Conservation (phyloP, 805 yeast genomes). For the Yarrowia alimentaria region DNA sequence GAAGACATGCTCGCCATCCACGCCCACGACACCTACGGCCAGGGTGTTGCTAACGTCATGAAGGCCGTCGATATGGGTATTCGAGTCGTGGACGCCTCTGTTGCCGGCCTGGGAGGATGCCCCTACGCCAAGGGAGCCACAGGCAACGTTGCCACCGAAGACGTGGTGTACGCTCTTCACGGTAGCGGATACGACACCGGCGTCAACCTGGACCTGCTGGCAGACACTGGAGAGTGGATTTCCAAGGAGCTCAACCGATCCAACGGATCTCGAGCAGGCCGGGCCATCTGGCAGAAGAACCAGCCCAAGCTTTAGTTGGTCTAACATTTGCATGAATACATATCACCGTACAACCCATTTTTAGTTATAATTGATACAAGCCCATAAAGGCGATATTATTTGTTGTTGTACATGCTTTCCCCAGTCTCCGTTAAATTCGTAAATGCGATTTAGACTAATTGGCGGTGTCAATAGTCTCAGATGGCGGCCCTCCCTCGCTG, state of each 20-base stretch:
- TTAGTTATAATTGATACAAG: too few species aligned
- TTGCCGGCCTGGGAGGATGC: constrained; percentile 41
- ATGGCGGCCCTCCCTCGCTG: too few species aligned
- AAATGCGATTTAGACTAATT: too few species aligned
- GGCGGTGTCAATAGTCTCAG: too few species aligned
- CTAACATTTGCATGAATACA: too few species aligned
- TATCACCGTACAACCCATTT: too few species aligned
- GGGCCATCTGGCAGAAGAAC: constrained; percentile 33
- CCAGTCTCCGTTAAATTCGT: too few species aligned
- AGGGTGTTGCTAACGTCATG: constrained; percentile 39
- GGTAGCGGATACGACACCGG: constrained; percentile 38
- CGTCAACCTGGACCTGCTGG: constrained; percentile 34
- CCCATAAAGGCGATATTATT: too few species aligned
- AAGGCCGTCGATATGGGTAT: constrained; percentile 39
- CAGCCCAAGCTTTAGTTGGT: constrained; percentile 14
- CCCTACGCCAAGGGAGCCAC: constrained; percentile 41
- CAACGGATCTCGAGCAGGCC: constrained; percentile 38
- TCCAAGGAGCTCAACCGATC: constrained; percentile 32
- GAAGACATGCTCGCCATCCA: constrained; percentile 36
- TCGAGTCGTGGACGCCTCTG: constrained; percentile 37
- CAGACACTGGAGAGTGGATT: constrained; percentile 37
- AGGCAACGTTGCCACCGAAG: constrained; percentile 40
- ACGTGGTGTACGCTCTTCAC: constrained; percentile 37
- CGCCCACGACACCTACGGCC: constrained; percentile 41
- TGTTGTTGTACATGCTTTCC: too few species aligned